phyloP scores from a whole-genome alignment of 176 grass and related monocot genomes.

The Phyllostachys edulis region DNA sequence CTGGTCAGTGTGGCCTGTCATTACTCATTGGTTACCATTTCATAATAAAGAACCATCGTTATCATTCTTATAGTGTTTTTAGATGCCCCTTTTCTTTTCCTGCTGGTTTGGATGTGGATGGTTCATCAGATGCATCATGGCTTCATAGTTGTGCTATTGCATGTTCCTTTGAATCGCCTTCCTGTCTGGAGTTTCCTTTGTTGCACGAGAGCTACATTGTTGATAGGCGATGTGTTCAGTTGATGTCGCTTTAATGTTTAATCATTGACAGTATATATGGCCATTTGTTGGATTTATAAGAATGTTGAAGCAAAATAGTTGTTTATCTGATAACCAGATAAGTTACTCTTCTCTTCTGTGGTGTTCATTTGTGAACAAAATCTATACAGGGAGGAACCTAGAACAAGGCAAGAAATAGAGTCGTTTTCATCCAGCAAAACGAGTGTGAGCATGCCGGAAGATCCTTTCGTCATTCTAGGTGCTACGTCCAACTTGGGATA shows the following conservation, averaged over 20 bases:
- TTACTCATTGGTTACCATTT: background rate
- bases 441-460: conserved; percentile 24
- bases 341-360: conserved; percentile 13
- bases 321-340: conserved; percentile 6
- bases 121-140: background rate
- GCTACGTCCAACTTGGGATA: conserved; percentile 39
- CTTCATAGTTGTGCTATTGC: background rate
- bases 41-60: background rate
- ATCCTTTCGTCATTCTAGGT: conserved; percentile 60
- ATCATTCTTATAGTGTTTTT: background rate
- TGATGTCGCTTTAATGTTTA: background rate
- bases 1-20: background rate
- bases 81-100: background rate
- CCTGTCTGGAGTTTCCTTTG: background rate
- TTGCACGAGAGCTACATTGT: background rate
- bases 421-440: conserved; percentile 33
- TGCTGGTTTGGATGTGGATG: background rate
- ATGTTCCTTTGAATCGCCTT: conserved; percentile 1
- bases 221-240: background rate
- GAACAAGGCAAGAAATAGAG: conserved; percentile 33
- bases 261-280: background rate
- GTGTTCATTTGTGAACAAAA: conserved; percentile 28
- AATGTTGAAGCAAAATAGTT: background rate
- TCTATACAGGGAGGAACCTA: conserved; percentile 54
- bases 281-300: background rate